Conservation (phyloP, 768 basidiomycete genomes). For the Leccinum variicolor region DNA sequence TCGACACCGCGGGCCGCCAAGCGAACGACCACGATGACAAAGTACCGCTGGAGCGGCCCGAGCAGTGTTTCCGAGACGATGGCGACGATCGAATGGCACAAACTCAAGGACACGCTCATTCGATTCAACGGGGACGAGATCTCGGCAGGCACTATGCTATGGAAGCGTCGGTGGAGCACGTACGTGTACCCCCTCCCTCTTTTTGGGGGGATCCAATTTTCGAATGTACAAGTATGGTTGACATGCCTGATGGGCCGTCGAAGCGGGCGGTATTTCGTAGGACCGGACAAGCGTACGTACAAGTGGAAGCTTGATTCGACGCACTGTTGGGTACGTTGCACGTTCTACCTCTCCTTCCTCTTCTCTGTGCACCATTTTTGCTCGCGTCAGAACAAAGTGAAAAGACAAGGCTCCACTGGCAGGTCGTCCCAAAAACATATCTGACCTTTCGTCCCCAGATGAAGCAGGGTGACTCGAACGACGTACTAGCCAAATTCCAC, state of each 20-base stretch:
- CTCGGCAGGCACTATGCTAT: slow-evolving; percentile 21
- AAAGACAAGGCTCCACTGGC: background rate
- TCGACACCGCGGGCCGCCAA: slow-evolving; percentile 13
- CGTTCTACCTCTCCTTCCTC: background rate
- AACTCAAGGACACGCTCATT: slow-evolving; percentile 25
- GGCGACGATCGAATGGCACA: slow-evolving; percentile 35
- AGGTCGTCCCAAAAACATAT: background rate
- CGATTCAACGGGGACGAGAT: slow-evolving; percentile 30
- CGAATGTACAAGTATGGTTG: background rate
- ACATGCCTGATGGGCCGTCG: background rate
- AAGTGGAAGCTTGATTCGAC: slow-evolving; percentile 33
- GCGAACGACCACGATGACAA: slow-evolving; percentile 23
- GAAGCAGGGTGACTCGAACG: slow-evolving; percentile 15
- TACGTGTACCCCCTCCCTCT: slow-evolving; percentile 4
- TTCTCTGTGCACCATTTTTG: background rate
- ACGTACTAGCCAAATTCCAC: slow-evolving; percentile 19
- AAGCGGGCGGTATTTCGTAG: slow-evolving; percentile 33
- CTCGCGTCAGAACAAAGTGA: background rate
- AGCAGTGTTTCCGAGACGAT: slow-evolving; percentile 23
- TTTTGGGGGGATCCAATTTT: background rate
- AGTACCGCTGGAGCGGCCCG: slow-evolving; percentile 21
- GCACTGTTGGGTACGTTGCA: slow-evolving; percentile 23
- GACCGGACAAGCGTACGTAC: slow-evolving; percentile 32
- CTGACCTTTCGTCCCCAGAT: slow-evolving; percentile 13
- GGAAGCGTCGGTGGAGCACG: slow-evolving; percentile 22